These are phyloP conservation scores for Plasmodium sp. DNA, from an alignment of 169 alveolate species.

Conservation along the genomic window DNA sequence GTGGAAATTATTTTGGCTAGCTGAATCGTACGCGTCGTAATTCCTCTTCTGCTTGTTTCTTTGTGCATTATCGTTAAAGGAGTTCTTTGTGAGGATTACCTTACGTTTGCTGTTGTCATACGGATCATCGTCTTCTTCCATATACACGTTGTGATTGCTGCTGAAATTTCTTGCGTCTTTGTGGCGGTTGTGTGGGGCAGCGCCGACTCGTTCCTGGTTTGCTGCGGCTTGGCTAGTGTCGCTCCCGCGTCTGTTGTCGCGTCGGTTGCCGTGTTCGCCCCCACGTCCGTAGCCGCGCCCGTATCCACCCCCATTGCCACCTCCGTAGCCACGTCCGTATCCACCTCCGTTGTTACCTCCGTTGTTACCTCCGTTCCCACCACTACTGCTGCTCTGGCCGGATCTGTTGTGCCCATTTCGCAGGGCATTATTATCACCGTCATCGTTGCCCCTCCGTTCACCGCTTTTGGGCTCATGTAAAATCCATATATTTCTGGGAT, in stretches of 20 bases:
- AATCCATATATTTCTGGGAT: conserved; percentile 56
- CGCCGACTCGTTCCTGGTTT: neutral
- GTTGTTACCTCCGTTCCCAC: neutral
- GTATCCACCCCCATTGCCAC: neutral
- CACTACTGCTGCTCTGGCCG: neutral
- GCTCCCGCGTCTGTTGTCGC: neutral
- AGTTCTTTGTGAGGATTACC: neutral
- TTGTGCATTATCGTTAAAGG: neutral
- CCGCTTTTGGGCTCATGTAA: neutral
- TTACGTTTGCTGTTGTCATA: neutral
- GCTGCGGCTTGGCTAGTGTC: neutral
- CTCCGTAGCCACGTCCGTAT: no score
- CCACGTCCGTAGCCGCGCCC: neutral
- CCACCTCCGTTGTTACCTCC: no score
- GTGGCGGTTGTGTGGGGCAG: neutral
- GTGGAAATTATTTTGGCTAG: neutral
- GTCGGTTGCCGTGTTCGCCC: neutral
- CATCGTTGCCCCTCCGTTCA: neutral
- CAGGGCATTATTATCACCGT: neutral
- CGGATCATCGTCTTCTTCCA: neutral
- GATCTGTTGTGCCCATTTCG: neutral
- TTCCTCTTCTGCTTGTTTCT: neutral
- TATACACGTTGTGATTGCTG: neutral
- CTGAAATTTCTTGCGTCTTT: neutral
- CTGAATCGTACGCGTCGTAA: neutral